Percentiles rank a stretch among this genome's conserved stretches.
phyloP scores from a whole-genome alignment of 345 rosid species.

The Sonneratia caseolaris region DNA sequence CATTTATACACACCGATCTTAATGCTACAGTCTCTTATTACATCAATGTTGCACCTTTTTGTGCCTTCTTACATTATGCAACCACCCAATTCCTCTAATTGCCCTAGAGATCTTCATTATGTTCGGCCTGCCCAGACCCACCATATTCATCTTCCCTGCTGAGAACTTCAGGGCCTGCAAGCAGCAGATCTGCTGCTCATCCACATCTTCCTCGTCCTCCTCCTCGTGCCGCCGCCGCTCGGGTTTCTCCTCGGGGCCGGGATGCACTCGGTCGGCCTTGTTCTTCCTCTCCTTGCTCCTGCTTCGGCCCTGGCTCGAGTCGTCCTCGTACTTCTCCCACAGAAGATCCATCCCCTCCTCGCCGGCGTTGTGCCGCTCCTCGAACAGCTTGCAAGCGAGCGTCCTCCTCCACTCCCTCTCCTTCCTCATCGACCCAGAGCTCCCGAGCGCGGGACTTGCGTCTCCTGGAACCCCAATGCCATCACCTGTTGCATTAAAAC shows the following conservation, averaged over 20 bases:
- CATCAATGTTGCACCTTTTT: background rate
- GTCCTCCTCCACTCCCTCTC: slow-evolving; percentile 93
- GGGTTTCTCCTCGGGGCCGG: slow-evolving; percentile 4
- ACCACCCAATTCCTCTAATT: slow-evolving; percentile 61
- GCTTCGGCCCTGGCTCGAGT: slow-evolving; percentile 20
- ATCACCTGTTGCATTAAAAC: background rate
- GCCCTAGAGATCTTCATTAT: slow-evolving; percentile 56
- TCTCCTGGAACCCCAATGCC: slow-evolving; percentile 4
- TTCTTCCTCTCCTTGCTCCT: slow-evolving; percentile 18
- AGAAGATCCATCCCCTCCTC: slow-evolving; percentile 75
- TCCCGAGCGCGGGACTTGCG: slow-evolving; percentile 23
- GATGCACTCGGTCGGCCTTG: slow-evolving; percentile 39
- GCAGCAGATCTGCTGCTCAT: slow-evolving; percentile 47
- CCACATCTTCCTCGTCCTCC: slow-evolving; percentile 36
- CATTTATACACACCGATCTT: no score
- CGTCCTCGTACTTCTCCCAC: slow-evolving; percentile 71
- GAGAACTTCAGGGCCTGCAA: slow-evolving; percentile 79
- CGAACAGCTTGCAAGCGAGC: slow-evolving; percentile 68
- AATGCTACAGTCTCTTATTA: background rate
- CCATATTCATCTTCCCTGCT: slow-evolving; percentile 75
- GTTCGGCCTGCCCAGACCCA: slow-evolving; percentile 68
- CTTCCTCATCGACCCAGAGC: slow-evolving; percentile 67
- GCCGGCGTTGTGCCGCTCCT: slow-evolving; percentile 44
- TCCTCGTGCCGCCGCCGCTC: background rate
- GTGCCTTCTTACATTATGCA: slow-evolving; percentile 45